Base-by-base conservation (phyloP, 176 grass and related monocot species). In the Luzula sylvatica region DNA sequence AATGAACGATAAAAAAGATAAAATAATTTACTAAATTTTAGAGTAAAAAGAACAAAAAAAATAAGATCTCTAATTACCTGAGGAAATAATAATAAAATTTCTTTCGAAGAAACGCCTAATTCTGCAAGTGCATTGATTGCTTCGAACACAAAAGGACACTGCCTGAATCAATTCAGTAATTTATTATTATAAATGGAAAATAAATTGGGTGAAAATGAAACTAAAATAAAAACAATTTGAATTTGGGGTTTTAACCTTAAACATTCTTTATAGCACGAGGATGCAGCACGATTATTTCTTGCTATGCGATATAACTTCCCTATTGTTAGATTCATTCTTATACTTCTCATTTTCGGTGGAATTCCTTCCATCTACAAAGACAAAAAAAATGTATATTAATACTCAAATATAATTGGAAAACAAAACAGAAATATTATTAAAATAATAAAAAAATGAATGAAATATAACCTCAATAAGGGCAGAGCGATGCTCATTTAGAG, bases 181-280 rank as follows among this genome's bases (percentile, higher is more conserved):
- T n/a, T n/a, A n/a, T 35, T 4, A 35, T 35, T 35, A 35, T 35
- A 35, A 0, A n/a, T n/a, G n/a, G 47, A 21, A 51, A 22, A 17
- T 20, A 23, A 14, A 51, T 22, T 51, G 47, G 18, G 18, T 21
- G 11, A 3, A 20, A 18, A 8, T 51, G 47, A 51, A 26, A 26
- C 18, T 44, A 46, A 17, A 61, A 42, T 45, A 24, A 46, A 18
- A 67, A 15, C 7, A 23, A 42, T 30, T 42, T 4, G 51, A 49
- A 38, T 41, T 66, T 15, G 6, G 15, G 53, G 6, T 56, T 56
- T 20, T 43, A 56, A 96, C 90, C 90, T 96, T 76, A 89, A 69
- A 56, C 84, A 96, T 59, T 96, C 90, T 73, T 96, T 96, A 63
- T 96, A 96, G 75, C 90, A 96, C 57, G 80, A 69, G 50, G 60